A percentile compares a stretch with the other conserved stretches of the same genome.
Conservation (phyloP, 805 yeast genomes). For the Cephaloascus fragrans region DNA sequence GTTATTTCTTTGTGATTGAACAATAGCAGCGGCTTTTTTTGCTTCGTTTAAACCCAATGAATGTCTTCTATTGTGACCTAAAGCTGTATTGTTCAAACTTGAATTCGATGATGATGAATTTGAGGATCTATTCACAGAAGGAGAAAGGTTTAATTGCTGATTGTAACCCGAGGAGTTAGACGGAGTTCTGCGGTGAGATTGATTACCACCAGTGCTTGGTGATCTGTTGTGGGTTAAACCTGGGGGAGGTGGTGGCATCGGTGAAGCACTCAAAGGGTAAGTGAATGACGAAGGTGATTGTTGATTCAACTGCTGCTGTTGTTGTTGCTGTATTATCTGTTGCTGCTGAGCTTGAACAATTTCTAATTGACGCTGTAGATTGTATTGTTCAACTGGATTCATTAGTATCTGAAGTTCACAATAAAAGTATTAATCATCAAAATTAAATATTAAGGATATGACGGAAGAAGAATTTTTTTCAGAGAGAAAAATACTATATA, state of each 20-base stretch:
- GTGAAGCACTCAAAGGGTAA: conserved; percentile 7
- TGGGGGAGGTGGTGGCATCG: conserved; percentile 4
- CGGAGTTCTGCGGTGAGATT: conserved; percentile 3
- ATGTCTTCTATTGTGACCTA: conserved; percentile 86
- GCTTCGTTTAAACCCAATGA: conserved; percentile 90
- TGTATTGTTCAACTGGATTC: conserved; percentile 61
- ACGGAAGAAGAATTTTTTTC: no score
- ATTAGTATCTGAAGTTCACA: neutral
- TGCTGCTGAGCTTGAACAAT: conserved; percentile 88
- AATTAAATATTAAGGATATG: conserved; percentile 3
- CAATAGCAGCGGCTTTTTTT: conserved; percentile 91
- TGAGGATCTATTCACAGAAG: neutral
- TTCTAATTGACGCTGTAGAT: conserved; percentile 87
- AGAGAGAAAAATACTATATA: no score
- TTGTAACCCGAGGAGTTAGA: neutral
- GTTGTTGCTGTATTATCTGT: conserved; percentile 69
- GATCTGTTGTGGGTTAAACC: conserved; percentile 16
- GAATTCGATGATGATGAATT: neutral
- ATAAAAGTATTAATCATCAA: conserved; percentile 2
- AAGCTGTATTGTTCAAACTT: conserved; percentile 14
- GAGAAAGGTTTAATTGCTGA: neutral
- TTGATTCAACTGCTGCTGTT: conserved; percentile 16
- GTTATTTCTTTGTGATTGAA: conserved; percentile 57
- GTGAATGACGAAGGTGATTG: conserved; percentile 7
- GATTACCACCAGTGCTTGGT: conserved; percentile 19